Conservation (phyloP, 768 basidiomycete genomes). For the Termitomyces titanicus region DNA sequence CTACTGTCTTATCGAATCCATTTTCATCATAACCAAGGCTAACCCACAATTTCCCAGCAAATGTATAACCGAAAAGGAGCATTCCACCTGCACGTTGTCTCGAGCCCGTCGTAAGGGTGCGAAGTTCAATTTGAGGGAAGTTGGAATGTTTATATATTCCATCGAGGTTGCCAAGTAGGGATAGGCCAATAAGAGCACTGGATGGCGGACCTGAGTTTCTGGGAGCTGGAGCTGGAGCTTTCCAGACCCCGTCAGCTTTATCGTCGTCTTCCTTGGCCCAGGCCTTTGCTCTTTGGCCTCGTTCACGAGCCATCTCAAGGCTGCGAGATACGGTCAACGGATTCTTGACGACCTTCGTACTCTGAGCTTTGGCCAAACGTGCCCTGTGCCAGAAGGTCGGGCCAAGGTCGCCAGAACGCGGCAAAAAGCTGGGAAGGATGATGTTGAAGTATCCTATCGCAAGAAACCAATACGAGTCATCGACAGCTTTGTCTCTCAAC, state of each 20-base stretch:
- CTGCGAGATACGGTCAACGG: constrained; percentile 59
- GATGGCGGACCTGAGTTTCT: constrained; percentile 38
- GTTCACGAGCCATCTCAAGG: constrained; percentile 60
- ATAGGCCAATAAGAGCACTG: constrained; percentile 69
- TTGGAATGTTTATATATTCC: constrained; percentile 69
- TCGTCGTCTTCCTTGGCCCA: constrained; percentile 81
- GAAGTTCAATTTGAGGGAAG: constrained; percentile 57
- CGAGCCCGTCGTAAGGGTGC: constrained; percentile 79
- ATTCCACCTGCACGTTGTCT: constrained; percentile 76
- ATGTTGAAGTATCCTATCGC: constrained; percentile 84
- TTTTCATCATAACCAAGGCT: constrained; percentile 79
- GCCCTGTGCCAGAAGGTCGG: constrained; percentile 75
- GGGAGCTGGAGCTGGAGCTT: constrained; percentile 21
- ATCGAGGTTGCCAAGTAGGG: constrained; percentile 82
- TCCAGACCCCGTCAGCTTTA: constrained; percentile 41
- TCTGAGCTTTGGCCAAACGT: constrained; percentile 63
- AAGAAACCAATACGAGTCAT: constrained; percentile 77
- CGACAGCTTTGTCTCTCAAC: constrained; percentile 34
- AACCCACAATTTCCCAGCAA: constrained; percentile 71
- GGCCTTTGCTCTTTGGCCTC: constrained; percentile 53
- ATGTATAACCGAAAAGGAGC: constrained; percentile 81
- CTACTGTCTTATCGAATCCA: constrained; percentile 60
- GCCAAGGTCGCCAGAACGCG: constrained; percentile 34
- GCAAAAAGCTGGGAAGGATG: constrained; percentile 70
- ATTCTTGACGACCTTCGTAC: constrained; percentile 58